Percentiles rank a stretch among this genome's conserved stretches.
Evolutionary conservation across 2,329 filamentous ascomycete genomes (phyloP).

Genomic region (Phaeophleospora eucalypticola): DNA sequence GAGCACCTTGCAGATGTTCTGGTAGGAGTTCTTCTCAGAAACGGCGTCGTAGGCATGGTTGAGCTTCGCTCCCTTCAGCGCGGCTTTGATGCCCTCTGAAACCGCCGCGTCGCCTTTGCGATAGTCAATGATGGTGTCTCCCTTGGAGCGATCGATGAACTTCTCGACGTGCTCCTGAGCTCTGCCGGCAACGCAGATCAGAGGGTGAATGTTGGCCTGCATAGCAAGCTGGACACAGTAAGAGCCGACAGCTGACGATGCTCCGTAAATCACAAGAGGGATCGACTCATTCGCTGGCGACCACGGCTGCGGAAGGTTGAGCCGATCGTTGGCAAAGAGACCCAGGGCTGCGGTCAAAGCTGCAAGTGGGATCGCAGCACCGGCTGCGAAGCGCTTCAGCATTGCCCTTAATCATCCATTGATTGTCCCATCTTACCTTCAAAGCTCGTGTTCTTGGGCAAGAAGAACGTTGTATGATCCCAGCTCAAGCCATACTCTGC

Average conservation of each 20-base stretch:
- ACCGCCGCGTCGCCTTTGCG: conserved; percentile 38
- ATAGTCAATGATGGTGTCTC: conserved; percentile 60
- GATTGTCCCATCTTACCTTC: conserved; percentile 50
- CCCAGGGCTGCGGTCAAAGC: conserved; percentile 46
- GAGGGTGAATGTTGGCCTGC: conserved; percentile 54
- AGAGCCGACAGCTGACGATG: conserved; percentile 53
- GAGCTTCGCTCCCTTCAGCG: conserved; percentile 28
- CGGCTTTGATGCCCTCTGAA: conserved; percentile 29
- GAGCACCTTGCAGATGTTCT: conserved; percentile 38
- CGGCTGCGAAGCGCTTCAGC: conserved; percentile 30
- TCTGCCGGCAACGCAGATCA: conserved; percentile 57
- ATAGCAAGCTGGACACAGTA: conserved; percentile 56
- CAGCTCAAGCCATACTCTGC: conserved; percentile 59
- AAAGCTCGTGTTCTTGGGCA: conserved; percentile 48
- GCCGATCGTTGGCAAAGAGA: conserved; percentile 36
- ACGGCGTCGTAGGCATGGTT: conserved; percentile 33
- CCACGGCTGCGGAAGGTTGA: conserved; percentile 42
- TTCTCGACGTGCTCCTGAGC: conserved; percentile 50
- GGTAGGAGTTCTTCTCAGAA: conserved; percentile 29
- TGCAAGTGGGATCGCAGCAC: conserved; percentile 45
- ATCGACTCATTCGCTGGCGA: conserved; percentile 26
- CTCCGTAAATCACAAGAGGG: conserved; percentile 48
- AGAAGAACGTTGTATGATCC: conserved; percentile 55
- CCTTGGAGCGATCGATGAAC: conserved; percentile 51
- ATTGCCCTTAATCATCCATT: no score